These are phyloP conservation scores for Penstemon newberryi DNA, from an alignment of 257 asterid species.

Conservation along the genomic window DNA sequence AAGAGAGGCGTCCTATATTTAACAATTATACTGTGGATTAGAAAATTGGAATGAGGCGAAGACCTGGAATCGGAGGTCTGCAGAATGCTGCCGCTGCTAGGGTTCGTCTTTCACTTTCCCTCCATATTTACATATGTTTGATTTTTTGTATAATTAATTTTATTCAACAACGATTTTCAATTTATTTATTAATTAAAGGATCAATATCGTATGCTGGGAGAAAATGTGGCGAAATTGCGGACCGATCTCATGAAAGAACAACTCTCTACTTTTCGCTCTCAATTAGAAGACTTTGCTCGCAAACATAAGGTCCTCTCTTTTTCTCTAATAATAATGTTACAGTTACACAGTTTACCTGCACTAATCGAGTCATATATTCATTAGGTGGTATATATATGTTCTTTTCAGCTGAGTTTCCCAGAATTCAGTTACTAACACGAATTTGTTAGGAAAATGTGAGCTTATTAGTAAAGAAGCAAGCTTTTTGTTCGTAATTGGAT, in stretches of 20 bases:
- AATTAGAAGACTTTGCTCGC: slow-evolving; percentile 92
- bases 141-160: neutral
- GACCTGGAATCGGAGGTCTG: slow-evolving; percentile 94
- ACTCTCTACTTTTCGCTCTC: slow-evolving; percentile 90
- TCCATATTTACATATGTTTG: neutral
- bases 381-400: neutral
- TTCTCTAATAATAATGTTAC: neutral
- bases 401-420: neutral
- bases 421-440: neutral
- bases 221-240: slow-evolving; percentile 92
- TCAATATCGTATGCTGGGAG: slow-evolving; percentile 85
- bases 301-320: slow-evolving; percentile 69
- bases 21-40: no score
- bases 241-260: slow-evolving; percentile 97
- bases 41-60: slow-evolving; percentile 64
- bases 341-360: no score
- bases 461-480: neutral
- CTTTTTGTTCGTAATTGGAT: neutral
- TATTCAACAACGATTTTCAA: neutral
- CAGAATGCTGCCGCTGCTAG: slow-evolving; percentile 98
- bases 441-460: neutral
- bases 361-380: neutral
- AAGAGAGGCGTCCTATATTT: no score
- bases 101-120: slow-evolving; percentile 40
- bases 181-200: slow-evolving; percentile 43